A percentile compares a stretch with the other conserved stretches of the same genome.
Conservation (phyloP, 352 stramenopile species). For the Phytophthora rubi region DNA sequence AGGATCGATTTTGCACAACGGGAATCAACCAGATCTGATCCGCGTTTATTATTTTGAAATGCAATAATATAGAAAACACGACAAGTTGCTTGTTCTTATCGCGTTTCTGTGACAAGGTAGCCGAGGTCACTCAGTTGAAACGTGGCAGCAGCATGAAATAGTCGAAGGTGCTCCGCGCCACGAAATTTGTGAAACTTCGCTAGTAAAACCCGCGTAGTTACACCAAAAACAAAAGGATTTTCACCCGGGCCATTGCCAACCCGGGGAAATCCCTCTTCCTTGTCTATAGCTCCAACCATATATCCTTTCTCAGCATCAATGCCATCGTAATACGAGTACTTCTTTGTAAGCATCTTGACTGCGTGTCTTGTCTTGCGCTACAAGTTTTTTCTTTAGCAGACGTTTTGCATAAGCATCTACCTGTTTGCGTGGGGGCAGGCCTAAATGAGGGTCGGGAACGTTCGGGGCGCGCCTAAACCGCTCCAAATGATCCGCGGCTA, state of each 20-base stretch:
- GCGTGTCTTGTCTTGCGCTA: not conserved
- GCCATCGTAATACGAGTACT: not conserved
- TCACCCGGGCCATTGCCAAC: conserved; percentile 2
- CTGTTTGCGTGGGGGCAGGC: not conserved
- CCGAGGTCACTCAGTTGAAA: conserved; percentile 6
- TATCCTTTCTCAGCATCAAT: not conserved
- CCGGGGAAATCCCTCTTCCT: not conserved
- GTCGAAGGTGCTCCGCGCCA: not conserved
- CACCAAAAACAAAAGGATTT: conserved; percentile 5
- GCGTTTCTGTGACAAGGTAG: not conserved
- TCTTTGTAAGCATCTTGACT: not conserved
- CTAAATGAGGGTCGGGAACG: not conserved
- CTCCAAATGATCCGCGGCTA: conserved; percentile 1
- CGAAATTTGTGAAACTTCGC: not conserved
- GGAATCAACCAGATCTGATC: too few species aligned
- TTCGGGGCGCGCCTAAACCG: not conserved
- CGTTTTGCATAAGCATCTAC: not conserved
- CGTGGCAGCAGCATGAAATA: conserved; percentile 14
- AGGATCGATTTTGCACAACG: too few species aligned
- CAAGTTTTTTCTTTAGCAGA: not conserved
- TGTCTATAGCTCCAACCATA: not conserved
- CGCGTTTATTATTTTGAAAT: too few species aligned
- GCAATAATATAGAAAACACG: too few species aligned
- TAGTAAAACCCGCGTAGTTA: conserved; percentile 1
- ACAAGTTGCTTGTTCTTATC: too few species aligned